Percentiles rank a stretch among this genome's conserved stretches.
Evolutionary conservation across 768 basidiomycete species (phyloP).

Genomic region (Boletellus sp.): DNA sequence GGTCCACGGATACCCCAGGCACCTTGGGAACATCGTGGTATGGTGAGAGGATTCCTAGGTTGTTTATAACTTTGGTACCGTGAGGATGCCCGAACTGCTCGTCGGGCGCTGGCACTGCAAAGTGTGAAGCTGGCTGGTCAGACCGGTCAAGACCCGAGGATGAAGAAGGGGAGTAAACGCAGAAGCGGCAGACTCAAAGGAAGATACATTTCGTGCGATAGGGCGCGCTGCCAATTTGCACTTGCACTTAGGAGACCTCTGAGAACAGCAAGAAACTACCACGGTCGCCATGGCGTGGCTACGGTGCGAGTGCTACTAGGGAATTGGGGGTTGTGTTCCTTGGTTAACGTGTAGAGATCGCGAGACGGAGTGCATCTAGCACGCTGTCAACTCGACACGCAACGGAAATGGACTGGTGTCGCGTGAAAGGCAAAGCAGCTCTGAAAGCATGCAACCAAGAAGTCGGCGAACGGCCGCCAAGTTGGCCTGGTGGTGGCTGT

Average conservation of each 20-base stretch:
- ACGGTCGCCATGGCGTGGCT: too few relatives aligned
- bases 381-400: too few relatives aligned
- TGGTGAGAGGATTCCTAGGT: conserved; percentile 34
- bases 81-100: background rate
- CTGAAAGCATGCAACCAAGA: too few relatives aligned
- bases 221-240: background rate
- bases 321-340: too few relatives aligned
- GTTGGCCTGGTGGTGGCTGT: conserved; percentile 8
- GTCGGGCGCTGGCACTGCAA: background rate
- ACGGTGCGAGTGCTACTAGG: too few relatives aligned
- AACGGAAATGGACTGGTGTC: too few relatives aligned
- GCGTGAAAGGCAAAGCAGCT: too few relatives aligned
- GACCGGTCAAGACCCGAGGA: background rate
- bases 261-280: too few relatives aligned
- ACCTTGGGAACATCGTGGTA: conserved; percentile 30
- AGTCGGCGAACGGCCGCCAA: too few relatives aligned
- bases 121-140: background rate
- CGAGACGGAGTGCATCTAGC: too few relatives aligned
- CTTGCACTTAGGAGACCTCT: too few relatives aligned
- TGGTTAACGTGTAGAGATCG: too few relatives aligned
- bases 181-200: conserved; percentile 3
- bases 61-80: background rate
- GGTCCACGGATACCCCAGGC: conserved; percentile 22
- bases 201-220: conserved; percentile 14
- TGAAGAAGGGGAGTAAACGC: conserved; percentile 4